phyloP scores from a whole-genome alignment of 192 early-diverging fungal genomes.

The Dissophora ornata region DNA sequence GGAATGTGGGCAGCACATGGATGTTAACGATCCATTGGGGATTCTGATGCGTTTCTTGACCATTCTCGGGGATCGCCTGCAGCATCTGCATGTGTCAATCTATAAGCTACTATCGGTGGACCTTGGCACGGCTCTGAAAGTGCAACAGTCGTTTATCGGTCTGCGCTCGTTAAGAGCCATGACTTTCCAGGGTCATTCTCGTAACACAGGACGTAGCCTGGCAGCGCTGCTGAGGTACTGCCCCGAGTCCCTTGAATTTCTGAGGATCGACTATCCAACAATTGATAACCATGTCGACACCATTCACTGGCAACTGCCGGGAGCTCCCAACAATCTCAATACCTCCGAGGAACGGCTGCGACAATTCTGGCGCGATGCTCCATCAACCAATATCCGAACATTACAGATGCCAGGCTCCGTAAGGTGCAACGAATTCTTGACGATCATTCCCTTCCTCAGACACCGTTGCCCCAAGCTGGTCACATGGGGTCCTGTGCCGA shows the following conservation, averaged over 20 bases:
- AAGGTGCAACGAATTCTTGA: neutral
- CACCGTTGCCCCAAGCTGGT: neutral
- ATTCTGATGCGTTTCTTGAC: neutral
- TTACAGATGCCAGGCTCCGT: neutral
- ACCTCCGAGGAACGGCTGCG: neutral
- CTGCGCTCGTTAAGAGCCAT: neutral
- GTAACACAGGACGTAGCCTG: neutral
- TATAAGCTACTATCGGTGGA: too few relatives aligned
- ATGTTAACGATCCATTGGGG: neutral
- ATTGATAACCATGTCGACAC: neutral
- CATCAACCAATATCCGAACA: neutral
- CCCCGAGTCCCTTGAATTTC: neutral
- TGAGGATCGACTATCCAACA: neutral
- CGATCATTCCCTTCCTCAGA: neutral
- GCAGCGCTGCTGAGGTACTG: neutral
- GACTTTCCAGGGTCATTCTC: neutral
- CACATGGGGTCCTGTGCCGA: neutral
- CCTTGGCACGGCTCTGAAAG: too few relatives aligned
- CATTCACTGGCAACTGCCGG: neutral
- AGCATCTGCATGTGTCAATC: neutral
- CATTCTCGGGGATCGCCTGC: neutral
- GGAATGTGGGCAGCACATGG: neutral
- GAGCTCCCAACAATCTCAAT: too few relatives aligned
- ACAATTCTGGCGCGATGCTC: neutral
- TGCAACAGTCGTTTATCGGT: neutral